Conservation (phyloP, 2,329 filamentous ascomycete genomes). For the Clarireedia paspali region DNA sequence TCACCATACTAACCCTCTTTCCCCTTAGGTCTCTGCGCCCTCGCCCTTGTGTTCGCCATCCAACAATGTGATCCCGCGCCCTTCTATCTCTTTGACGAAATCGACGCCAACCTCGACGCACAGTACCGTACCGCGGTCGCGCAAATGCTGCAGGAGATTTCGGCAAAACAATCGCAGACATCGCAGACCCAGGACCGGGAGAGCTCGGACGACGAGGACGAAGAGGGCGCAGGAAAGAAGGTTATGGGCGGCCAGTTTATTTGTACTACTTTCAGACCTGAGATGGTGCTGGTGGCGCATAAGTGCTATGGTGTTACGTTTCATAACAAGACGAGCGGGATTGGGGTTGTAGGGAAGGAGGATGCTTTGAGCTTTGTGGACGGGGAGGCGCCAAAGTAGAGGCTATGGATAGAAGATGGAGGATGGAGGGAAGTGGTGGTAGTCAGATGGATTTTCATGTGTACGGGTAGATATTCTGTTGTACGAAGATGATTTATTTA, state of each 20-base stretch:
- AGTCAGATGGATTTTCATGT: not conserved
- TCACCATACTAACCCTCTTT: constrained; percentile 12
- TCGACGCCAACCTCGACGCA: constrained; percentile 95
- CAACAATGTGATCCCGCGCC: constrained; percentile 95
- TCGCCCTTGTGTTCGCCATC: constrained; percentile 98
- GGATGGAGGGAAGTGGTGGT: not conserved
- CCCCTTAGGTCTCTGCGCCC: constrained; percentile 70
- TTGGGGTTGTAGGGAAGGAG: constrained; percentile 81
- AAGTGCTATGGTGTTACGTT: constrained; percentile 97
- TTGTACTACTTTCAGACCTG: constrained; percentile 95
- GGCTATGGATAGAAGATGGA: not conserved
- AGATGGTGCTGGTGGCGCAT: constrained; percentile 91
- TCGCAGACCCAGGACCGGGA: constrained; percentile 19
- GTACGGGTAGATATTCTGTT: too few relatives aligned
- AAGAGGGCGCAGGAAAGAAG: constrained; percentile 23
- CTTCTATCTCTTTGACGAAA: constrained; percentile 99
- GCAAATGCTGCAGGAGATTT: constrained; percentile 74
- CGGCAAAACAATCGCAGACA: constrained; percentile 38
- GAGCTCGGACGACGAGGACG: constrained; percentile 33
- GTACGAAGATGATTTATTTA: too few relatives aligned
- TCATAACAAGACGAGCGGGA: constrained; percentile 86
- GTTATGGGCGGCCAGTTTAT: constrained; percentile 71
- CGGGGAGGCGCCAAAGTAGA: constrained; percentile 48
- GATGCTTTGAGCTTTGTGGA: constrained; percentile 92
- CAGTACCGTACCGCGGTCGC: constrained; percentile 97